Evolutionary conservation across 148 eudicot species (phyloP).

Genomic region (Hydrangea macrophylla): DNA sequence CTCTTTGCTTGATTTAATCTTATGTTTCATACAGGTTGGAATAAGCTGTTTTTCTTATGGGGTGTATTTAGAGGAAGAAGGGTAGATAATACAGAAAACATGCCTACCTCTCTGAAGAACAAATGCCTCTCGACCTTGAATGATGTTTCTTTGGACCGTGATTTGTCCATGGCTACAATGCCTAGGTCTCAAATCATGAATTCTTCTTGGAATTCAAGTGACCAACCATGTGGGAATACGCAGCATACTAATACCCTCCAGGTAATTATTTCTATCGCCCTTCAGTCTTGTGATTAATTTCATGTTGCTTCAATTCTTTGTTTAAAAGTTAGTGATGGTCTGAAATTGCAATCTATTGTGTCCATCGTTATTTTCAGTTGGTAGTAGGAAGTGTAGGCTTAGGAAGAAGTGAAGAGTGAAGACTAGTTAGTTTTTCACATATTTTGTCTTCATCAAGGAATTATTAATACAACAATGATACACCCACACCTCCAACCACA

Average conservation of each 20-base stretch:
- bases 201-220: constrained; percentile 14
- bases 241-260: constrained; percentile 11
- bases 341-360: too few relatives aligned
- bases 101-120: not conserved
- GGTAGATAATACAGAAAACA: constrained; percentile 11
- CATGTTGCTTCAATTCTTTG: too few relatives aligned
- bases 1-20: not conserved
- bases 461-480: too few relatives aligned
- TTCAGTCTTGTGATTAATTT: not conserved
- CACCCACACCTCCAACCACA: too few relatives aligned
- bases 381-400: too few relatives aligned
- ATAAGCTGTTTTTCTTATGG: constrained; percentile 43
- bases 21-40: constrained; percentile 43
- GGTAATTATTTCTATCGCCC: constrained; percentile 16
- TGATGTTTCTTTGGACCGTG: constrained; percentile 8
- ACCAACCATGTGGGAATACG: constrained; percentile 8
- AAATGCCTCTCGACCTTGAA: constrained; percentile 9
- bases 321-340: too few relatives aligned
- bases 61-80: constrained; percentile 40
- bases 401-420: too few relatives aligned
- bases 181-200: constrained; percentile 11
- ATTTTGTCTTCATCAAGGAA: too few relatives aligned
- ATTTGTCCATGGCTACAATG: not conserved
- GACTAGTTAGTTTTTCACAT: too few relatives aligned
- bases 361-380: too few relatives aligned